Evolutionary conservation across 1,284 basidiomycete genomes (phyloP).

Genomic region (Moesziomyces parantarcticus): DNA sequence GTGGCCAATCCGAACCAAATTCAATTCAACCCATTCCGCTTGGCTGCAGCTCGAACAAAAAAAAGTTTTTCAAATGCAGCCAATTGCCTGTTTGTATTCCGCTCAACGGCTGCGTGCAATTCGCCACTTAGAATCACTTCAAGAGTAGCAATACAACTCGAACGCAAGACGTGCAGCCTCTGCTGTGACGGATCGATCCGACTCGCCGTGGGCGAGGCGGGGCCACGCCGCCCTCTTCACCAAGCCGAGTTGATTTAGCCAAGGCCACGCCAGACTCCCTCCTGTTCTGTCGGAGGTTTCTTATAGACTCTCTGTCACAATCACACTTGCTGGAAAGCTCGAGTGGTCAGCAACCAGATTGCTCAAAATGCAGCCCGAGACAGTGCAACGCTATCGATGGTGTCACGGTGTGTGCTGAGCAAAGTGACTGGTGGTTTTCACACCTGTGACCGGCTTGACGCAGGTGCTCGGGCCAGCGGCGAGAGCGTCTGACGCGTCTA

Average conservation of each 20-base stretch:
- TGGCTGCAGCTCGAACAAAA: not conserved
- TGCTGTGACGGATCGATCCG: not conserved
- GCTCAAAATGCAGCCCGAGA: not conserved
- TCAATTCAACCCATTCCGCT: too few relatives aligned
- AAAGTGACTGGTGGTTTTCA: too few relatives aligned
- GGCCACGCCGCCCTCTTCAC: too few relatives aligned
- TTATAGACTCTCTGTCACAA: too few relatives aligned
- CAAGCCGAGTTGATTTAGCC: too few relatives aligned
- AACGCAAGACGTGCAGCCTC: not conserved
- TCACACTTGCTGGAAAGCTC: too few relatives aligned
- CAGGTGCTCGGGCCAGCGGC: too few relatives aligned
- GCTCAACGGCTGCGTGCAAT: not conserved
- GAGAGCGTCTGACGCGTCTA: not conserved
- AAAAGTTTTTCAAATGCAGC: conserved; percentile 1
- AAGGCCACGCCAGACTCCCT: too few relatives aligned
- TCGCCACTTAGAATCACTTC: too few relatives aligned
- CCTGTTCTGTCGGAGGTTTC: too few relatives aligned
- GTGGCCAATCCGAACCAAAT: not conserved
- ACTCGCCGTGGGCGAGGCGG: not conserved
- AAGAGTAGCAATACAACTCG: not conserved
- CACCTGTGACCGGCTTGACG: too few relatives aligned
- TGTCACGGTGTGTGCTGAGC: too few relatives aligned
- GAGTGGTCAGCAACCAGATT: not conserved
- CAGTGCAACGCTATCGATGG: not conserved
- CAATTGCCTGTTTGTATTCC: not conserved